Conservation (phyloP, 2,329 filamentous ascomycete species). For the Fonsecaea multimorphosa region DNA sequence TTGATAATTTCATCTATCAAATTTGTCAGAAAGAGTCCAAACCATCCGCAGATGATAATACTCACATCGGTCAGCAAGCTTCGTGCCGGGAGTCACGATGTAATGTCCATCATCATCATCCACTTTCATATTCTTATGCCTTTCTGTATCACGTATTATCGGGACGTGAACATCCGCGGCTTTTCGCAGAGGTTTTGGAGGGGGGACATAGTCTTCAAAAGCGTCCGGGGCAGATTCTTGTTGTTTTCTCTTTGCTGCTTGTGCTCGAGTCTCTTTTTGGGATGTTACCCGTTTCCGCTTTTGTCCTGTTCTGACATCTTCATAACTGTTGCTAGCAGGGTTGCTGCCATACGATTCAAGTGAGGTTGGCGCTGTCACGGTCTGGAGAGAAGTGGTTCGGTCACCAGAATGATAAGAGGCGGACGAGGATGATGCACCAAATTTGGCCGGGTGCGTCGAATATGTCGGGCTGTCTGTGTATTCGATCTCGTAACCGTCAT, state of each 20-base stretch:
- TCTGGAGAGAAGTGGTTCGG: conserved; percentile 81
- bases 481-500: conserved; percentile 72
- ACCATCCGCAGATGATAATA: conserved; percentile 37
- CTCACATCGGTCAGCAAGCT: conserved; percentile 89
- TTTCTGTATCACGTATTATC: conserved; percentile 56
- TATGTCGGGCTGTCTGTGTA: conserved; percentile 74
- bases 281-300: conserved; percentile 83
- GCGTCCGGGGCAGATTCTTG: conserved; percentile 72
- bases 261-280: conserved; percentile 79
- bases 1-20: conserved; percentile 80
- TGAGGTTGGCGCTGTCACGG: conserved; percentile 82
- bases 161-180: conserved; percentile 75
- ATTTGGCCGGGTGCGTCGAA: conserved; percentile 75
- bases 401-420: conserved; percentile 78
- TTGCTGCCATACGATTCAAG: conserved; percentile 68
- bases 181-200: conserved; percentile 87
- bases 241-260: conserved; percentile 75
- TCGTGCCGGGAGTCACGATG: conserved; percentile 84
- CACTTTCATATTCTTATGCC: conserved; percentile 69
- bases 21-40: conserved; percentile 17
- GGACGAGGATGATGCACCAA: conserved; percentile 68
- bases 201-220: conserved; percentile 81
- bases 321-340: conserved; percentile 62
- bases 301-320: conserved; percentile 73
- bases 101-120: conserved; percentile 98